Evolutionary conservation across 2,329 filamentous ascomycete genomes (phyloP), one percentile per base, ranked within the genome.

Genomic region (Colletotrichum sp.): DNA sequence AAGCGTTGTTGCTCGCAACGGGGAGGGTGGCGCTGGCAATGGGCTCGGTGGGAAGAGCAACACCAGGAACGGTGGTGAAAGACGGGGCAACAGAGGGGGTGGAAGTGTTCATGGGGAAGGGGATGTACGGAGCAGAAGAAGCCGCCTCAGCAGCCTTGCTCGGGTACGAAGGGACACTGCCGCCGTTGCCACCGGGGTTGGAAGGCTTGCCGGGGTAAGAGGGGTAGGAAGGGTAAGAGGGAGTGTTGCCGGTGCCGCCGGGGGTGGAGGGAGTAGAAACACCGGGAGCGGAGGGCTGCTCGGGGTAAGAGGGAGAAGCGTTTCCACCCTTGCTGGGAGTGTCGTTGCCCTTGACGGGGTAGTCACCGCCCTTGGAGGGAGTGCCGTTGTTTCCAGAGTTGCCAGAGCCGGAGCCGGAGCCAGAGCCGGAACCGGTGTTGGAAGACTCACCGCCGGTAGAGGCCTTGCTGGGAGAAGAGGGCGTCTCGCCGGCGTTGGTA

Each of bases 1-100:
- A 63, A 49, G 63, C 32, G 63, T 36, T 36, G 70, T 77, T 78
- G 74, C 15, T 77, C 73, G 62, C 63, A 24, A 68, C 36, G 30
- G 76, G 74, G 44, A 74, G 39, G 60, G 73, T 75, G 39, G 62
- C 66, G 62, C 66, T 77, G n/a, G 71, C 60, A 18, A 75, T 21
- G 32, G 71, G 66, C 34, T 55, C 69, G 6, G 66, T 75, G 66
- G 75, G 75, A 9, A 77, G 71, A 34, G 66, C 75, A 13, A 64
- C 73, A 24, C 69, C 69, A 7, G 69, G 73, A 4, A 72, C 18
- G 30, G 57, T 76, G 32, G 69, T 76, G 59, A 73, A 65, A 5
- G 73, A 72, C 8, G 73, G 69, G 2, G 39, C 49, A 18, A 52
- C 36, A n/a, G 60, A 71, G 62, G 75, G 39, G 28, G 66, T 39